phyloP scores from a whole-genome alignment of 768 basidiomycete genomes.

The Mycena vitilis region DNA sequence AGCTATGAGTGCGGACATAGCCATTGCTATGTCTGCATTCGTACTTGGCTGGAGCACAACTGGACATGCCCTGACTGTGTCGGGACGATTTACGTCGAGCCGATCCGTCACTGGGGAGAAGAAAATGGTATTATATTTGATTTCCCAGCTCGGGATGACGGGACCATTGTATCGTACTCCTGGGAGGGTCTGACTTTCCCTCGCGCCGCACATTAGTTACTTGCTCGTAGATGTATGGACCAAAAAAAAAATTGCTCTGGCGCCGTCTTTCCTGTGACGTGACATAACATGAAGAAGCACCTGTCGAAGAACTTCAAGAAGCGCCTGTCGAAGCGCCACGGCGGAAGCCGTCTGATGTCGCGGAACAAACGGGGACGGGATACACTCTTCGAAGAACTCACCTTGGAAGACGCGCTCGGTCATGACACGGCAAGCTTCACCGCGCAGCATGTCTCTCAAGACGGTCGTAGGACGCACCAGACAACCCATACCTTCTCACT shows the following conservation, averaged over 20 bases:
- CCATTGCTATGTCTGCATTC: not conserved
- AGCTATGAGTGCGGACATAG: not conserved
- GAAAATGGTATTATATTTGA: not conserved
- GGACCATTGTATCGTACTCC: not conserved
- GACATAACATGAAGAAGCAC: too few species aligned
- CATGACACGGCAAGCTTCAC: not conserved
- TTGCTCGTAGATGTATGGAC: too few species aligned
- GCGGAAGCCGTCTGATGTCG: not conserved
- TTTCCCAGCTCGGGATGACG: not conserved
- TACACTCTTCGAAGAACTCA: not conserved
- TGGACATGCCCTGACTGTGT: not conserved
- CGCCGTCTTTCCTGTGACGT: too few species aligned
- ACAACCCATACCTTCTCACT: not conserved
- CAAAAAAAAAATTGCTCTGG: too few species aligned
- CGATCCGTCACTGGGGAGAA: not conserved
- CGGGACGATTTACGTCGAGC: not conserved
- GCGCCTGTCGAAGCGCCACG: too few species aligned
- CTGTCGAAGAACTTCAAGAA: too few species aligned
- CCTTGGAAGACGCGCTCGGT: not conserved
- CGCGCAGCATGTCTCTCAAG: not conserved
- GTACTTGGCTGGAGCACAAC: not conserved
- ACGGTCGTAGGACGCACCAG: not conserved
- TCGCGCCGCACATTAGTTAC: too few species aligned
- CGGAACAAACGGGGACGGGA: not conserved
- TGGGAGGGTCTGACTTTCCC: not conserved